Evolutionary conservation across 139 green algal genomes (phyloP).

Genomic region (Closterium sp.): DNA sequence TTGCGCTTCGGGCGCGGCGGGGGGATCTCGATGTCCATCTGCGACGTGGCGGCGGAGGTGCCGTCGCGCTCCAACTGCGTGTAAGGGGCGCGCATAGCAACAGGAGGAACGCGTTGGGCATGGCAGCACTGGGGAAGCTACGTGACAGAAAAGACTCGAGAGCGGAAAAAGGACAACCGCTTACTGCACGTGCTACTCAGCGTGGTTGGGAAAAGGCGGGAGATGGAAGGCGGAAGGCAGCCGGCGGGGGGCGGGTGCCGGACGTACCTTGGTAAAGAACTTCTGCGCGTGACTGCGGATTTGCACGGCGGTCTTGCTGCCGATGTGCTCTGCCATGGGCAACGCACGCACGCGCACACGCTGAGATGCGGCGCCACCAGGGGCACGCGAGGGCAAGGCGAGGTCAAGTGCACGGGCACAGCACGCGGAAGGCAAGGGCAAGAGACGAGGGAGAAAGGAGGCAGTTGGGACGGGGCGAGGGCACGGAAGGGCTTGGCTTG

Average conservation of each 20-base stretch:
- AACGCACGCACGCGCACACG: not conserved
- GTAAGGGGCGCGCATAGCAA: not conserved
- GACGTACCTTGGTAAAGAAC: constrained; percentile 58
- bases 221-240: not conserved
- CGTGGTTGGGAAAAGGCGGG: too few species aligned
- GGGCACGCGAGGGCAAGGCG: not conserved
- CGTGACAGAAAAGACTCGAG: not conserved
- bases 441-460: not conserved
- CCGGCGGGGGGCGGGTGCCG: too few species aligned
- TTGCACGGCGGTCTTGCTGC: constrained; percentile 92
- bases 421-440: not conserved
- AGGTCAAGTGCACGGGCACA: not conserved
- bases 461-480: not conserved
- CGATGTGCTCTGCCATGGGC: constrained; percentile 72
- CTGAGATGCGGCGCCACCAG: not conserved
- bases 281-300: constrained; percentile 91
- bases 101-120: not conserved
- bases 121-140: not conserved
- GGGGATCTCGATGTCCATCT: constrained; percentile 68
- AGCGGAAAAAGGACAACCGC: not conserved
- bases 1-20: constrained; percentile 88
- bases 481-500: constrained; percentile 16
- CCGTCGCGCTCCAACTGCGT: constrained; percentile 12
- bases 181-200: not conserved
- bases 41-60: not conserved